Percentiles rank a stretch among this genome's conserved stretches.
Conservation (phyloP, 768 basidiomycete genomes). For the Auricularia cornea region DNA sequence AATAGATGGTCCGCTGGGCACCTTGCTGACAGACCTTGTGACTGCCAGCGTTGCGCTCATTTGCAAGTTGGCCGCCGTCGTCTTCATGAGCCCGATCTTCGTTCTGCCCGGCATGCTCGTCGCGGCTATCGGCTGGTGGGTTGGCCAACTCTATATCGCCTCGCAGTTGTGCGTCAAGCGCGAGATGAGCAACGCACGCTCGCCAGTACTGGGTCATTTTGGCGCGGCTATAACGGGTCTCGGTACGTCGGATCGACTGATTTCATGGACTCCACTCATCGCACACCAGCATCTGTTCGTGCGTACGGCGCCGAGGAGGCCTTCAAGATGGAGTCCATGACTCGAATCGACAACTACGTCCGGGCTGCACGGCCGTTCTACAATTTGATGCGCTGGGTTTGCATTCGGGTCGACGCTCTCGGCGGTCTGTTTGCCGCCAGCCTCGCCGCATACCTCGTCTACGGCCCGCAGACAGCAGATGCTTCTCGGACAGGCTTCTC, state of each 20-base stretch:
- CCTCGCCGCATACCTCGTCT: conserved; percentile 30
- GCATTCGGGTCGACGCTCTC: conserved; percentile 27
- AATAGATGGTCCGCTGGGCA: conserved; percentile 3
- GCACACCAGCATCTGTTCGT: conserved; percentile 26
- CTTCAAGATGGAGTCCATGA: conserved; percentile 18
- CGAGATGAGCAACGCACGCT: conserved; percentile 26
- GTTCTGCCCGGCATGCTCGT: conserved; percentile 11
- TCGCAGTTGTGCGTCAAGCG: conserved; percentile 32
- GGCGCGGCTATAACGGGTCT: conserved; percentile 27
- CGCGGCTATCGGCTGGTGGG: conserved; percentile 16
- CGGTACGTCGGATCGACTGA: conserved; percentile 6
- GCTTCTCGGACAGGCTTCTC: conserved; percentile 8
- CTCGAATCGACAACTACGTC: conserved; percentile 24
- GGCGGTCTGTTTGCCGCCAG: conserved; percentile 28
- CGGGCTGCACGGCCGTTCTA: conserved; percentile 16
- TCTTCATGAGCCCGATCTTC: conserved; percentile 12
- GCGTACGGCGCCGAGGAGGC: conserved; percentile 27
- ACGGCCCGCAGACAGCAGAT: too few relatives aligned
- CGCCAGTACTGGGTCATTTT: conserved; percentile 29
- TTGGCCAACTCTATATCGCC: conserved; percentile 30
- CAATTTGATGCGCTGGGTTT: conserved; percentile 11
- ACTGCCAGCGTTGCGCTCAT: conserved; percentile 11
- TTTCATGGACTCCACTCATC: neutral
- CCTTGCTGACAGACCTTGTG: conserved; percentile 5
- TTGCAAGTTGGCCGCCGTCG: conserved; percentile 12